Evolutionary conservation across 2,329 filamentous ascomycete genomes (phyloP), one percentile per base, ranked within the genome.

Genomic region (Colletotrichum tropicicola): DNA sequence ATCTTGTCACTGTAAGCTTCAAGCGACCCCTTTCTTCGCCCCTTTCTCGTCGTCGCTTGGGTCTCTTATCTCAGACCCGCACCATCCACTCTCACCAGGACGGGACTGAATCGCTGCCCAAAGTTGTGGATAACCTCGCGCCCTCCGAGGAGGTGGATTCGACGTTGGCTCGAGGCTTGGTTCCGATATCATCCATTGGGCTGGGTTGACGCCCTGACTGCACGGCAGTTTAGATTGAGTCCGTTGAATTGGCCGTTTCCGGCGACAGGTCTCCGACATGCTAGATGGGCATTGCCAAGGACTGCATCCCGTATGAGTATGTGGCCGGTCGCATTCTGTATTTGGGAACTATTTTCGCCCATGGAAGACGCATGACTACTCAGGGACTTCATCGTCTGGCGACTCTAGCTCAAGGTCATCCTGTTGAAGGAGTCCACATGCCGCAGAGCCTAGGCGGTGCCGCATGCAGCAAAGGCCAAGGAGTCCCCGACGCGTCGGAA

Each of bases 31-130:
- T 43, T 30, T n/a, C 25, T 17, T 30, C 12, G 3, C 37, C 13
- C 37, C 17, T 54, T 44, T 43, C 48, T 17, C 13, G 45, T 15
- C 13, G n/a, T n/a, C 17, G 13, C 32, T 39, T 54, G 51, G 37
- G 51, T 44, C 37, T 43, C 51, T 54, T 43, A 54, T 54, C 51
- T 43, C 17, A 27, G 52, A 56, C 52, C 52, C 52, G 52, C 51
- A 30, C 15, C 35, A 27, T 41, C 32, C 49, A 39, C 52, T 9
- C 12, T 19, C 19, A 17, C 21, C 23, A 41, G n/a, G n/a, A 41
- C 8, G 35, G 35, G 15, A 12, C 25, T 54, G 21, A 28, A 28
- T 21, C 51, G 12, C 35, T 43, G 37, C 15, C 12, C 15, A 19
- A 30, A 19, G 51, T 27, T 41, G 35, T 43, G 49, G 49, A 54